Evolutionary conservation across 176 grass and related monocot species (phyloP).

Genomic region (Carex scoparia): DNA sequence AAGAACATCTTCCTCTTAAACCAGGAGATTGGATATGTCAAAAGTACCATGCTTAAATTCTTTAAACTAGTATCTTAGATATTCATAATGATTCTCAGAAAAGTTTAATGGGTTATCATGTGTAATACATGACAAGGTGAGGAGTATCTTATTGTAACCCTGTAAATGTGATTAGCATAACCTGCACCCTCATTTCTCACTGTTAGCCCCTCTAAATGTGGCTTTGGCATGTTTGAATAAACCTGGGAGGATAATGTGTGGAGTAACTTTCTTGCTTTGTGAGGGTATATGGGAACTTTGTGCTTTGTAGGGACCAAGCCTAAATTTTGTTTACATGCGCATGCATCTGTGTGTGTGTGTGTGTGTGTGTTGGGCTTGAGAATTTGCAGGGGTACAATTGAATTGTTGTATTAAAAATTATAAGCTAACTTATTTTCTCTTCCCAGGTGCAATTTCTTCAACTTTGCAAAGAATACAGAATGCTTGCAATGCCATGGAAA

Average conservation of each 20-base stretch:
- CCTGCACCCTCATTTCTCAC: neutral
- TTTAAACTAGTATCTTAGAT: neutral
- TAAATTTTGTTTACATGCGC: neutral
- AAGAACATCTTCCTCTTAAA: constrained; percentile 85
- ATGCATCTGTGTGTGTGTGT: neutral
- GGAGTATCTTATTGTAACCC: neutral
- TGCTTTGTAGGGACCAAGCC: neutral
- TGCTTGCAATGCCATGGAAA: constrained; percentile 91
- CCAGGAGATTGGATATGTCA: constrained; percentile 95
- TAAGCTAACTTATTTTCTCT: constrained; percentile 33
- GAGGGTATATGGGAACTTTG: neutral
- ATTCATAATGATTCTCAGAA: neutral
- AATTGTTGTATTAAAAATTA: neutral
- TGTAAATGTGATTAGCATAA: neutral
- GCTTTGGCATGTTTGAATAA: neutral
- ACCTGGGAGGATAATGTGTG: neutral
- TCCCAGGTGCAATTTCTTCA: constrained; percentile 88
- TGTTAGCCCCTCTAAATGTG: neutral
- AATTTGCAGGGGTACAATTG: neutral
- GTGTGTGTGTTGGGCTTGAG: neutral
- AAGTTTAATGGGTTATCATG: neutral
- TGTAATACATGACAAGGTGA: neutral
- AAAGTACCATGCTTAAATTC: constrained; percentile 35
- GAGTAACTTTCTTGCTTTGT: neutral
- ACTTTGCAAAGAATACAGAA: constrained; percentile 93